Conservation (phyloP, 2,329 filamentous ascomycete species). For the Ophiostoma ips region DNA sequence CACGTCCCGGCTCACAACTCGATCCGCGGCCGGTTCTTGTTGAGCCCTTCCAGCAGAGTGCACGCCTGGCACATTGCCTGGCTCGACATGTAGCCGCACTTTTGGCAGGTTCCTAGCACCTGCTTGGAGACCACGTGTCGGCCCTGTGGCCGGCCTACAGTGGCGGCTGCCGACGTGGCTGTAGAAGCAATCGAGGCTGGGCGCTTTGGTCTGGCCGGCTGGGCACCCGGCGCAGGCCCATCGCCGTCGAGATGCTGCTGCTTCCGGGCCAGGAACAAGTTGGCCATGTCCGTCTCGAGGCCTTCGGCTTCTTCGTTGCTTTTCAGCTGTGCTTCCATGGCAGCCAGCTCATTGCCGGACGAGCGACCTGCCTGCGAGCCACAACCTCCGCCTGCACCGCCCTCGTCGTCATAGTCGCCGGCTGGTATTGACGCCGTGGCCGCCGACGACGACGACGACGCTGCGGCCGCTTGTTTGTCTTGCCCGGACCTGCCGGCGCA, state of each 20-base stretch:
- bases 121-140: constrained; percentile 38
- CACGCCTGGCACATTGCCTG: constrained; percentile 92
- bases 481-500: constrained; percentile 3
- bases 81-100: constrained; percentile 90
- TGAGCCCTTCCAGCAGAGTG: constrained; percentile 73
- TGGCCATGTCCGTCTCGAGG: constrained; percentile 53
- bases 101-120: constrained; percentile 67
- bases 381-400: constrained; percentile 45
- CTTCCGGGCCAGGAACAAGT: constrained; percentile 24
- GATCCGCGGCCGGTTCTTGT: constrained; percentile 58
- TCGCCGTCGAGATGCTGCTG: constrained; percentile 13
- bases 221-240: constrained; percentile 14
- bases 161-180: not conserved
- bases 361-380: constrained; percentile 54
- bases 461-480: not conserved
- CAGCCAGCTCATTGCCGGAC: constrained; percentile 64
- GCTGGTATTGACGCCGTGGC: too few species aligned
- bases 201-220: not conserved
- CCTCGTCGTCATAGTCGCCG: not conserved
- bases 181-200: not conserved
- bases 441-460: too few species aligned
- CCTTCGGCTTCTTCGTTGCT: constrained; percentile 46
- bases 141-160: constrained; percentile 4
- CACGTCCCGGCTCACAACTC: constrained; percentile 27
- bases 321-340: constrained; percentile 61